Base-by-base conservation (phyloP, 805 yeast genomes). In the Candida broadrunensis region DNA sequence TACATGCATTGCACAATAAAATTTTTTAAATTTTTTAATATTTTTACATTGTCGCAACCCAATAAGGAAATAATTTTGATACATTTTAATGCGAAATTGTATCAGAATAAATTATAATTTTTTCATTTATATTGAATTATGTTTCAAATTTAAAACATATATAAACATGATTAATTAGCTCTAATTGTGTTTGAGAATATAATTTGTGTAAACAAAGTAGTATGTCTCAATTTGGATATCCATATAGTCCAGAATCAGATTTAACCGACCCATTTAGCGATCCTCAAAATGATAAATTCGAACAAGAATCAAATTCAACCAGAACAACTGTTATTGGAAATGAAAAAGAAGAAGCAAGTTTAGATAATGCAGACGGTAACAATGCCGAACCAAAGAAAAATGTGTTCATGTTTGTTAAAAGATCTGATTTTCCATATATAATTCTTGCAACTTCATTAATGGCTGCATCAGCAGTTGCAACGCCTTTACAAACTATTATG, bases 401-500 rank as follows among this genome's bases (percentile, higher is more conserved):
- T 33, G 32, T 46, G 18, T 52, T 55, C 31, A 38, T 45, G 34
- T 56, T 49, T 41, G 35, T 52, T 8, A 35, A 33, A 9, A 48
- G 32, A 19, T 13, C 40, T 7, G 63, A 58, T 42, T 29, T 46
- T 13, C 35, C 42, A 2, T 30, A 48, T 12, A 38, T 51, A 2
- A 36, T 48, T 15, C 33, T 61, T 7, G 73, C 70, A 2, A 16
- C 54, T 0, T 2, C 67, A 0, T 48, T 73, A n/a, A 74, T 85
- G 14, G 47, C 69, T 8, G 47, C 73, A 1, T 67, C 80, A n/a
- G 79, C 89, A 0, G 54, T 77, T 2, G 75, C 77, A 0, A 78
- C 87, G 0, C 81, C 88, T 0, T 69, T 75, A 2, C 73, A 78
- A 15, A 76, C 95, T 0, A 69, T 86, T 3, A 51, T 89, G 12